phyloP scores from a whole-genome alignment of 2,329 filamentous ascomycete species.

The Amylocarpus encephaloides region DNA sequence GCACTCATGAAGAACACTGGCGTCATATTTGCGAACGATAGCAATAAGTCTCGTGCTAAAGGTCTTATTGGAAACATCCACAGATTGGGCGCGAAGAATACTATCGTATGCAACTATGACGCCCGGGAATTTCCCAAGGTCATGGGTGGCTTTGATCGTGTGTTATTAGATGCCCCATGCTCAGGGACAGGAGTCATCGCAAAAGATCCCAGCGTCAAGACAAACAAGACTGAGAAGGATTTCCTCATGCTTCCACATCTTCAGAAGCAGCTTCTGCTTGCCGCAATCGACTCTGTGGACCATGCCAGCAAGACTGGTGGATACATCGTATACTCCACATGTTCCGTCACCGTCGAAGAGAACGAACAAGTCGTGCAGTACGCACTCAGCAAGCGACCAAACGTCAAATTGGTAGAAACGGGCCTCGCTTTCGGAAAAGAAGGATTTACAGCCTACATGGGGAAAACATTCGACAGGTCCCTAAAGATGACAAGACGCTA shows the following conservation, averaged over 20 bases:
- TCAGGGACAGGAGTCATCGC: conserved; percentile 96
- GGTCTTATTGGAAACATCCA: conserved; percentile 98
- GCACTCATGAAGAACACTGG: conserved; percentile 97
- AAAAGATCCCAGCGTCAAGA: conserved; percentile 95
- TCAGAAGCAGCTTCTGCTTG: conserved; percentile 88
- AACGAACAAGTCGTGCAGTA: conserved; percentile 94
- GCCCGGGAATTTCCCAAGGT: conserved; percentile 90
- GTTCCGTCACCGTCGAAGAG: conserved; percentile 89
- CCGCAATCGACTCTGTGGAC: conserved; percentile 92
- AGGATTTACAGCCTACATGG: conserved; percentile 84
- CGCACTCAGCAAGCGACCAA: conserved; percentile 82
- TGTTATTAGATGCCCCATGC: conserved; percentile 90
- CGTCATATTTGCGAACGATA: conserved; percentile 92
- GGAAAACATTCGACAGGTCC: conserved; percentile 83
- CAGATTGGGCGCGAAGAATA: conserved; percentile 87
- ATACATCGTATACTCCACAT: conserved; percentile 95
- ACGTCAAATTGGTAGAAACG: conserved; percentile 88
- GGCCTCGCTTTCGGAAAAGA: conserved; percentile 86
- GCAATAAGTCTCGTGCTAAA: conserved; percentile 87
- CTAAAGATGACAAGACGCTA: conserved; percentile 79
- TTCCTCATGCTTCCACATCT: conserved; percentile 90
- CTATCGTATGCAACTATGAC: conserved; percentile 92
- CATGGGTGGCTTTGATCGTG: conserved; percentile 92
- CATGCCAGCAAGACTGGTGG: conserved; percentile 88
- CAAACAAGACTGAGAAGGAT: conserved; percentile 93